Conservation (phyloP, 73 alveolate species). For the Urostyla sp. region DNA sequence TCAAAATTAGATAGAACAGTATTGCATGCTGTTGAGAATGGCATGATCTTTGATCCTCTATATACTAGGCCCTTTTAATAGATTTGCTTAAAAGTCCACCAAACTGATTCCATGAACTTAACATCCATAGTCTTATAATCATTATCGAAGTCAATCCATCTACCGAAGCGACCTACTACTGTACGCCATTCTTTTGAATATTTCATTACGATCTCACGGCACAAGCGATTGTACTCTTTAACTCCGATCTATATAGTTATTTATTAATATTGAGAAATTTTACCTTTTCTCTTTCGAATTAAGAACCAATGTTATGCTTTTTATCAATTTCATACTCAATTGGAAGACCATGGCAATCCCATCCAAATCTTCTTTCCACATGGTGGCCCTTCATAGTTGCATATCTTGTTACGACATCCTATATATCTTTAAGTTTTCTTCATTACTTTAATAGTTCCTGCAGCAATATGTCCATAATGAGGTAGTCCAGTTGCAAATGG, state of each 20-base stretch:
- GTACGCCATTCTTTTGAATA: constrained; percentile 95
- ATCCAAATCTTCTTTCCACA: constrained; percentile 99
- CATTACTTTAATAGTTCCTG: constrained; percentile 97
- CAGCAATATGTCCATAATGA: constrained; percentile 99
- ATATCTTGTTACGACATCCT: constrained; percentile 99
- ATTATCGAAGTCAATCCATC: constrained; percentile 99
- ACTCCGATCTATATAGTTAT: no score
- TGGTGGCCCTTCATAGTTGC: constrained; percentile 98
- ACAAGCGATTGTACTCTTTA: constrained; percentile 96
- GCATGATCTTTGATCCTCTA: constrained; percentile 98
- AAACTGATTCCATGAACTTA: constrained; percentile 99
- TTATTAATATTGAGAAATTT: background rate
- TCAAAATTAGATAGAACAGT: constrained; percentile 99
- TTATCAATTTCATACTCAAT: constrained; percentile 98
- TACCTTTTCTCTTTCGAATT: constrained; percentile 90
- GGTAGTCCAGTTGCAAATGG: constrained; percentile 99
- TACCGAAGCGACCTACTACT: constrained; percentile 92
- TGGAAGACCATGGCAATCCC: constrained; percentile 99
- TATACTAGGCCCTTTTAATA: constrained; percentile 98
- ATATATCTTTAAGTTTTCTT: background rate
- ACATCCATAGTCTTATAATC: constrained; percentile 99
- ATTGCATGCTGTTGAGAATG: constrained; percentile 97
- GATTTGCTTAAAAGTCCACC: constrained; percentile 99
- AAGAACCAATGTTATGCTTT: constrained; percentile 85
- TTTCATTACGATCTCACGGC: constrained; percentile 96